A percentile compares a stretch with the other conserved stretches of the same genome.
These are phyloP conservation scores for Fomitopsis serialis DNA, from an alignment of 768 basidiomycete species.

Conservation along the genomic window DNA sequence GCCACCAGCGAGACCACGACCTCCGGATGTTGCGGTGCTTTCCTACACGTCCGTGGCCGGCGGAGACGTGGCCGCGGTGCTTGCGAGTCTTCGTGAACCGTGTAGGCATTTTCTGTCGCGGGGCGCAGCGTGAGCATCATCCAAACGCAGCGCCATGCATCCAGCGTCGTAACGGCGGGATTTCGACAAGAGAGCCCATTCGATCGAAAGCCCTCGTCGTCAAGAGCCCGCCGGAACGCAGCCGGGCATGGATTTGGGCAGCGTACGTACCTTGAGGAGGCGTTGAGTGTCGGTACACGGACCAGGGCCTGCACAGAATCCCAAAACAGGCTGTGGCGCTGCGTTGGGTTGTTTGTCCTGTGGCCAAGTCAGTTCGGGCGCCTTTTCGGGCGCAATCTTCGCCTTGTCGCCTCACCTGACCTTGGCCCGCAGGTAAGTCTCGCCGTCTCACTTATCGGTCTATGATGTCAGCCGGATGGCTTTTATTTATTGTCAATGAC, in stretches of 20 bases:
- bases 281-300: constrained; percentile 25
- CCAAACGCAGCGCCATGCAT: constrained; percentile 38
- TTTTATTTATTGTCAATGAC: constrained; percentile 67
- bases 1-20: constrained; percentile 99
- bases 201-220: constrained; percentile 11
- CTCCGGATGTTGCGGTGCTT: constrained; percentile 99
- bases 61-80: constrained; percentile 98
- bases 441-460: constrained; percentile 1
- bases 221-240: constrained; percentile 14
- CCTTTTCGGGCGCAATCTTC: not conserved
- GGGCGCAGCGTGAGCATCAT: constrained; percentile 26
- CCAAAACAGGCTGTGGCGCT: constrained; percentile 7
- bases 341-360: constrained; percentile 7
- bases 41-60: constrained; percentile 99
- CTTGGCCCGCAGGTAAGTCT: constrained; percentile 13
- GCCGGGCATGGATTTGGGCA: constrained; percentile 18
- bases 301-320: constrained; percentile 3
- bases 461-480: constrained; percentile 47
- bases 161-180: constrained; percentile 38
- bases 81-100: constrained; percentile 96
- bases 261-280: constrained; percentile 66
- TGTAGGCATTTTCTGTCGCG: constrained; percentile 78
- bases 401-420: not conserved
- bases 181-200: constrained; percentile 13
- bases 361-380: not conserved